phyloP scores from a whole-genome alignment of 2,329 filamentous ascomycete genomes.

The Sclerotinia sclerotiorum region DNA sequence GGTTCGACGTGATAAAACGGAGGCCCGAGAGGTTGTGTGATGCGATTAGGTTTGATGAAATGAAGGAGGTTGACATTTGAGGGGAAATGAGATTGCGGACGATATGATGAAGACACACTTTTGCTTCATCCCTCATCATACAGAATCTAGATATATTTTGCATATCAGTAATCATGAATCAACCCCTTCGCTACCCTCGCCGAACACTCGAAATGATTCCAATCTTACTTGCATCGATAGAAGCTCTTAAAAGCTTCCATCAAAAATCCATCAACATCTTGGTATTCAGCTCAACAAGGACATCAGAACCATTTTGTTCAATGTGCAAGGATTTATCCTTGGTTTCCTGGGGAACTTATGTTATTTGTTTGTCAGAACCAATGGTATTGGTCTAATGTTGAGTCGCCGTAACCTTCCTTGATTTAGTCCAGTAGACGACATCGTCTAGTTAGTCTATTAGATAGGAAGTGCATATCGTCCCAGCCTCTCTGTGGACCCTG shows the following conservation, averaged over 20 bases:
- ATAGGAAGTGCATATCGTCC: conserved; percentile 8
- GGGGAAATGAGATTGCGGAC: conserved; percentile 1
- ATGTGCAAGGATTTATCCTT: conserved; percentile 12
- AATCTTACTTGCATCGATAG: background rate
- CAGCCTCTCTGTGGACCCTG: conserved; percentile 12
- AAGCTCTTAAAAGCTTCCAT: background rate
- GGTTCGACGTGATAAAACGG: background rate
- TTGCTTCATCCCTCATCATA: background rate
- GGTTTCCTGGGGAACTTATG: background rate
- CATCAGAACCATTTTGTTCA: background rate
- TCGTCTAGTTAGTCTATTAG: background rate
- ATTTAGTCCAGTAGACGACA: background rate
- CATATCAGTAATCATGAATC: background rate
- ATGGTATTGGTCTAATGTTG: background rate
- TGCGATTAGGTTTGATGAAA: background rate
- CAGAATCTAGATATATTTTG: background rate
- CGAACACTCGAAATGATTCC: no score
- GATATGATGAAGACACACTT: background rate
- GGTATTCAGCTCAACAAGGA: conserved; percentile 12
- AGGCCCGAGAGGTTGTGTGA: conserved; percentile 7
- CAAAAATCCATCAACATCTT: background rate
- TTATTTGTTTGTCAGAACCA: background rate
- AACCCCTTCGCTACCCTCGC: background rate
- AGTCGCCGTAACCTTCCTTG: conserved; percentile 7
- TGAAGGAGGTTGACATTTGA: background rate